phyloP scores from a whole-genome alignment of 108 stramenopile species.

The Chaetoceros tenuissimus region DNA sequence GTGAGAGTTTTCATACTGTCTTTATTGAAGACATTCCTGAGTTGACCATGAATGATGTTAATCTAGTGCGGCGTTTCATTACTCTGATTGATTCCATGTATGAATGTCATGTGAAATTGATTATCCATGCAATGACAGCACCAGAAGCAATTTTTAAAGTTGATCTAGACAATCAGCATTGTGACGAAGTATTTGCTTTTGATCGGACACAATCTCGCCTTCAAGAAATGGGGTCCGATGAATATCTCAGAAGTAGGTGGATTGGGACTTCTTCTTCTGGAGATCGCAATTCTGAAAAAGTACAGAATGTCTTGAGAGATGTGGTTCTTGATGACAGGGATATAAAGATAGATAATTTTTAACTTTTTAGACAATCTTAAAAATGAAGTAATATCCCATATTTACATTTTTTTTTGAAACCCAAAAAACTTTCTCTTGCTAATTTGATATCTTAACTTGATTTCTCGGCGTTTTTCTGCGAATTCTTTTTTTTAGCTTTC shows the following conservation, averaged over 20 bases:
- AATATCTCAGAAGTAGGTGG: slow-evolving; percentile 55
- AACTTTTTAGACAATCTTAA: too few relatives aligned
- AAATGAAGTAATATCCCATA: too few relatives aligned
- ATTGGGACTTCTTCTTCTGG: slow-evolving; percentile 6
- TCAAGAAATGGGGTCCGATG: slow-evolving; percentile 84
- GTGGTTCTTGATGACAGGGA: not conserved
- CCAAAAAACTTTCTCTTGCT: too few relatives aligned
- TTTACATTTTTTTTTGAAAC: too few relatives aligned
- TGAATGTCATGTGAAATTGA: slow-evolving; percentile 61
- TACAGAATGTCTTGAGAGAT: not conserved
- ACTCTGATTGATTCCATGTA: slow-evolving; percentile 77
- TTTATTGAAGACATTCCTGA: slow-evolving; percentile 78
- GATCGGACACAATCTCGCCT: slow-evolving; percentile 85
- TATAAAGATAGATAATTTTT: too few relatives aligned
- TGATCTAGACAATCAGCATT: slow-evolving; percentile 38
- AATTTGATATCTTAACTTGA: too few relatives aligned
- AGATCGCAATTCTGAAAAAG: not conserved
- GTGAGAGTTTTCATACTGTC: slow-evolving; percentile 76
- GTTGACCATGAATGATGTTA: slow-evolving; percentile 69
- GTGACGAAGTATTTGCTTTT: slow-evolving; percentile 94
- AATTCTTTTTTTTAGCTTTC: not conserved
- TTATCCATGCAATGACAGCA: slow-evolving; percentile 39
- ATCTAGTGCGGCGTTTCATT: slow-evolving; percentile 79
- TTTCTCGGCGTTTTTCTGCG: not conserved
- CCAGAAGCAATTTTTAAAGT: slow-evolving; percentile 25